Conservation (phyloP, 1,139 yeast species). For the Petasospora fabianii region DNA sequence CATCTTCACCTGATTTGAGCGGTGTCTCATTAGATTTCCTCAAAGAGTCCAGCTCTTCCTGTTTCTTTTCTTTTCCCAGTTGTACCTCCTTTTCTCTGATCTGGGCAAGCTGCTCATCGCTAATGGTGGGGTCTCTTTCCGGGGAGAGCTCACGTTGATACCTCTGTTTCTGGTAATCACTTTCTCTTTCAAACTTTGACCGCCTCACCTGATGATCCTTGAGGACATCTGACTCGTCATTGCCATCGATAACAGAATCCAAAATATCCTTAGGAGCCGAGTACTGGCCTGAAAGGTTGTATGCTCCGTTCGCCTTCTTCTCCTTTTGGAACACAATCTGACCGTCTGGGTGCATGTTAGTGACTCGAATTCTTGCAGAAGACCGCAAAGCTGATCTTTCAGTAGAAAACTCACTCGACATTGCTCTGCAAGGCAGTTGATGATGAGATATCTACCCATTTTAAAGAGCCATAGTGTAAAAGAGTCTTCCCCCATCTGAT, state of each 20-base stretch:
- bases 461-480: too few relatives aligned
- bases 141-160: constrained; percentile 32
- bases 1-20: constrained; percentile 10
- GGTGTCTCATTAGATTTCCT: not conserved
- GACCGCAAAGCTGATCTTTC: too few relatives aligned
- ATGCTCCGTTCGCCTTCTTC: not conserved
- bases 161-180: constrained; percentile 41
- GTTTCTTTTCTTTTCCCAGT: constrained; percentile 2
- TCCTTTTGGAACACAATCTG: constrained; percentile 13
- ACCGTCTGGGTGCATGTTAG: constrained; percentile 11
- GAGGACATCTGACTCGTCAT: constrained; percentile 36
- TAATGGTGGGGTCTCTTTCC: constrained; percentile 27
- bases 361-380: not conserved
- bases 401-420: constrained; percentile 1
- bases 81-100: constrained; percentile 29
- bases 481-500: too few relatives aligned
- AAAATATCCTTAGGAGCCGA: constrained; percentile 34
- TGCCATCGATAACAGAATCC: constrained; percentile 23
- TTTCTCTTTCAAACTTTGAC: constrained; percentile 34
- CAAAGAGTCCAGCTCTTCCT: not conserved
- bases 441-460: too few relatives aligned
- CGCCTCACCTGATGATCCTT: constrained; percentile 30
- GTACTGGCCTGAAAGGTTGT: constrained; percentile 27
- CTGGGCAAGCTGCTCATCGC: constrained; percentile 22
- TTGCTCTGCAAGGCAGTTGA: too few relatives aligned